Evolutionary conservation across 2,329 filamentous ascomycete genomes (phyloP), one percentile per base, ranked within the genome.

Genomic region (Pseudogymnoascus sp.): DNA sequence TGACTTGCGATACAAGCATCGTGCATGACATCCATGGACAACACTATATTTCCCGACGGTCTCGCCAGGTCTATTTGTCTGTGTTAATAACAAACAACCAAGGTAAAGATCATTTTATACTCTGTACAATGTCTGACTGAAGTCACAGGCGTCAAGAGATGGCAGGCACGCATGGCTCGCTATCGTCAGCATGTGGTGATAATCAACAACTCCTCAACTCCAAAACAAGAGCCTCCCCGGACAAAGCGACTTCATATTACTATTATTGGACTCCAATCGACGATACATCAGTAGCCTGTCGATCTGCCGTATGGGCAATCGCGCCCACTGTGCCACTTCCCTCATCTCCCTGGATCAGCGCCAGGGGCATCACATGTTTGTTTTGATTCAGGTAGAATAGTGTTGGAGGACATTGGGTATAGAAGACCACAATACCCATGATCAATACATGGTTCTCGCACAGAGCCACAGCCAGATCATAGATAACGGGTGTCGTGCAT

Each of bases 371-470:
- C 28, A 15, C 50, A 57, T 33, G 50, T 57, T 57, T 33, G 50
- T 57, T 57, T 57, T 57, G 50, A 57, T 57, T 33, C 50, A 28
- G 28, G 33, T 57, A 57, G 26, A 57, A 57, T 57, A 57, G 50
- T 57, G 50, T 15, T 57, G 50, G 28, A 33, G 28, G 19, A 57
- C 26, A 57, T n/a, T 19, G 47, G 47, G 47, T 33, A 33, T 11
- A 8, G 50, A 57, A 57, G 50, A 57, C 50, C 28, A 33, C 10
- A 33, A 33, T 57, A 57, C n/a, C 26, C 50, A 57, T 33, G 50
- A 57, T 57, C 28, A 57, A 1, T 57, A 57, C 50, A 57, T 57
- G 28, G 50, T 57, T 57, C 50, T 57, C 50, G 28, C 6, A 57
- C 50, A 57, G 50, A 57, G 50, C 50, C 28, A 57, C 50, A 57